A percentile compares a stretch with the other conserved stretches of the same genome.
phyloP scores from a whole-genome alignment of 2,329 filamentous ascomycete genomes.

The Phaeomoniella chlamydospora region DNA sequence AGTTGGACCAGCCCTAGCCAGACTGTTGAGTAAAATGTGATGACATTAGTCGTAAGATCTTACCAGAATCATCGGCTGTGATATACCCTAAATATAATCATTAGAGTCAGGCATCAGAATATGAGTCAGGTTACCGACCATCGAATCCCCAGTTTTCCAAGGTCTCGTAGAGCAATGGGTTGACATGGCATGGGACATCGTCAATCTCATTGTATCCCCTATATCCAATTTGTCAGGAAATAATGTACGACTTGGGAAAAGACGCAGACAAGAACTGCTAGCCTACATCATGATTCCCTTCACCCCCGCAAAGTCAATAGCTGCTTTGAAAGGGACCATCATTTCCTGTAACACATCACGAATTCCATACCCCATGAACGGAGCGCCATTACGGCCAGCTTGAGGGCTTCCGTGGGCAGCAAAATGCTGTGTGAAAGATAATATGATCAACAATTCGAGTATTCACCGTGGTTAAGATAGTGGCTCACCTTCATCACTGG shows the following conservation, averaged over 20 bases:
- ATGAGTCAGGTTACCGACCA: too few relatives aligned
- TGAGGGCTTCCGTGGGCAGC: slow-evolving; percentile 29
- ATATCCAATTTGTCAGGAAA: too few relatives aligned
- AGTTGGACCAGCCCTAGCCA: slow-evolving; percentile 11
- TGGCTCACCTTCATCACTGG: slow-evolving; percentile 25
- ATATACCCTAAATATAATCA: neutral
- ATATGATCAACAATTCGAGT: neutral
- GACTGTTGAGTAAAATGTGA: neutral
- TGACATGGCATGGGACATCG: neutral
- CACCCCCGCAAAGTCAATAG: slow-evolving; percentile 25
- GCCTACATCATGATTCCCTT: slow-evolving; percentile 29
- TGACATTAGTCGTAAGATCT: neutral
- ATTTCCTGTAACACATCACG: slow-evolving; percentile 28
- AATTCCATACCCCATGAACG: slow-evolving; percentile 28
- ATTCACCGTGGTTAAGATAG: neutral
- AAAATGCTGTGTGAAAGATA: slow-evolving; percentile 19
- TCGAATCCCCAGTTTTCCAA: neutral
- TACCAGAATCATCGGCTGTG: neutral
- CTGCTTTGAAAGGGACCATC: slow-evolving; percentile 28
- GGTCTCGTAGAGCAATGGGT: neutral
- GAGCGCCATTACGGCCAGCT: slow-evolving; percentile 27
- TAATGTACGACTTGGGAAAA: too few relatives aligned
- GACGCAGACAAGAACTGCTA: too few relatives aligned
- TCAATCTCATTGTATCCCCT: neutral
- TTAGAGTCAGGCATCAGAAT: too few relatives aligned